Evolutionary conservation across 2,329 filamentous ascomycete genomes (phyloP).

Genomic region (Pseudogymnoascus sp.): DNA sequence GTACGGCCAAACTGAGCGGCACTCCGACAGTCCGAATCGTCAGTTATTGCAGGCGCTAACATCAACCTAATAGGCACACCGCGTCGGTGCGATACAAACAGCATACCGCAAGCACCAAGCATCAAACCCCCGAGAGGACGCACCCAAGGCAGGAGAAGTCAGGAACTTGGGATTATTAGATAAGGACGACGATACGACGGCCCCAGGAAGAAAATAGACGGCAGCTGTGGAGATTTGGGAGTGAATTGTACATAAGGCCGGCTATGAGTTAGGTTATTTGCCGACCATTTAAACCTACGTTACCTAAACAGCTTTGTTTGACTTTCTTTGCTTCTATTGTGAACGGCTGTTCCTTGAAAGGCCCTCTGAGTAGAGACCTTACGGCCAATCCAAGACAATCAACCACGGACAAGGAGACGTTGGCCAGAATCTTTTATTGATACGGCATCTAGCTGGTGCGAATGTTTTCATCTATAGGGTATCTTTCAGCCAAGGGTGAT

Average conservation of each 20-base stretch:
- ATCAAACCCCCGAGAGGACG: slow-evolving; percentile 68
- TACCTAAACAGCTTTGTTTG: background rate
- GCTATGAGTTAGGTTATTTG: background rate
- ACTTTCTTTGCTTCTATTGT: slow-evolving; percentile 2
- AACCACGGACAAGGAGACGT: background rate
- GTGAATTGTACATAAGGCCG: slow-evolving; percentile 25
- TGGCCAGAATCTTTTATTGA: background rate
- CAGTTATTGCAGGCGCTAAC: background rate
- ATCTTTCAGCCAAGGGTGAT: background rate
- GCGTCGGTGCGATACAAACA: slow-evolving; percentile 68
- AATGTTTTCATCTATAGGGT: background rate
- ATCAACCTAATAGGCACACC: slow-evolving; percentile 47
- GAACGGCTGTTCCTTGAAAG: background rate
- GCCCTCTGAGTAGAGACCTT: background rate
- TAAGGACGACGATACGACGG: slow-evolving; percentile 72
- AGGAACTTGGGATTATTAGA: slow-evolving; percentile 75
- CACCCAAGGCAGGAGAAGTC: slow-evolving; percentile 78
- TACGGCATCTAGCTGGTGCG: background rate
- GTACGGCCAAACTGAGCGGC: slow-evolving; percentile 42
- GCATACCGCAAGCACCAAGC: slow-evolving; percentile 77
- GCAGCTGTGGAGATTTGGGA: slow-evolving; percentile 6
- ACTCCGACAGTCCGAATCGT: background rate
- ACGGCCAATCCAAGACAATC: background rate
- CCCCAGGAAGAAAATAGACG: slow-evolving; percentile 32
- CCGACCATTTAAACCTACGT: slow-evolving; percentile 10